phyloP scores from a whole-genome alignment of 2,329 filamentous ascomycete species.

The Thelonectria olida region DNA sequence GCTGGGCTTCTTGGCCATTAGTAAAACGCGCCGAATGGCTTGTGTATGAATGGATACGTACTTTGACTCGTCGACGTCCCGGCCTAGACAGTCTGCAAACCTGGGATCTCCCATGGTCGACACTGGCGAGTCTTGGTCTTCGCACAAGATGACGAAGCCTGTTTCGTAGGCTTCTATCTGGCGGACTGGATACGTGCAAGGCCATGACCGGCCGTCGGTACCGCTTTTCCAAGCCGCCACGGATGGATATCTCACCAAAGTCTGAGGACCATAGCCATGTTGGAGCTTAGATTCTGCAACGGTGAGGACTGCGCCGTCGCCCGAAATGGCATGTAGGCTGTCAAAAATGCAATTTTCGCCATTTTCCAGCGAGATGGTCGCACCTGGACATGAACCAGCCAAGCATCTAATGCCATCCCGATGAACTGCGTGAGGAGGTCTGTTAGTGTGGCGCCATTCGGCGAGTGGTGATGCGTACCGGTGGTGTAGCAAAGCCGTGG shows the following conservation, averaged over 20 bases:
- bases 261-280: conserved; percentile 4
- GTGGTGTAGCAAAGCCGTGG: conserved; percentile 54
- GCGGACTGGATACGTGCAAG: conserved; percentile 37
- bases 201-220: conserved; percentile 29
- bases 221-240: conserved; percentile 26
- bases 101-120: conserved; percentile 67
- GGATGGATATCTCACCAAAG: conserved; percentile 36
- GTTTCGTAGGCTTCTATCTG: conserved; percentile 59
- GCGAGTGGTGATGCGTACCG: conserved; percentile 45
- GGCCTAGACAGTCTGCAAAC: conserved; percentile 65
- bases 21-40: not conserved
- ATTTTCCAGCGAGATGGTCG: not conserved
- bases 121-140: conserved; percentile 53
- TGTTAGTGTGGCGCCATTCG: not conserved
- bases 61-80: conserved; percentile 52
- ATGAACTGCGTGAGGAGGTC: conserved; percentile 26
- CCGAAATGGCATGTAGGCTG: conserved; percentile 25
- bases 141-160: conserved; percentile 58
- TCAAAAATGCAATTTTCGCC: conserved; percentile 11
- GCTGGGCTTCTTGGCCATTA: conserved; percentile 51
- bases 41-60: conserved; percentile 34
- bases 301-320: conserved; percentile 23
- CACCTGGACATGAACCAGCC: conserved; percentile 25
- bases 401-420: conserved; percentile 28
- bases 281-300: not conserved